These are phyloP conservation scores for Citrus mangshanensis DNA, from an alignment of 345 rosid species.

Conservation along the genomic window DNA sequence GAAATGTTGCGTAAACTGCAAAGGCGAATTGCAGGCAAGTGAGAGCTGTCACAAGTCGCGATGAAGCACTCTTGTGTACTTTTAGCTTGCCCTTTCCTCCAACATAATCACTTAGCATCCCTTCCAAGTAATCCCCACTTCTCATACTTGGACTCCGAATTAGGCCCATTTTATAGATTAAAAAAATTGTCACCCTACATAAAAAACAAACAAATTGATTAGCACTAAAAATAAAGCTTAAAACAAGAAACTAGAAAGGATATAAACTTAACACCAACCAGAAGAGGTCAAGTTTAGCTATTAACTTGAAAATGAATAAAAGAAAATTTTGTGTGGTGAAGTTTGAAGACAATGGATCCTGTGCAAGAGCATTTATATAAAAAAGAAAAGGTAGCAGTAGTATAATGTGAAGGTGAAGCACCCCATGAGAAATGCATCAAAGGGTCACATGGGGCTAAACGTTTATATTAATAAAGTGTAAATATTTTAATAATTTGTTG, in stretches of 20 bases:
- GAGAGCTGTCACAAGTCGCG: conserved; percentile 63
- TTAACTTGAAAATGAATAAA: not conserved
- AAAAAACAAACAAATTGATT: no score
- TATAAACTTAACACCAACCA: conserved; percentile 17
- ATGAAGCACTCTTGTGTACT: conserved; percentile 29
- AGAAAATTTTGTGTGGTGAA: conserved; percentile 6
- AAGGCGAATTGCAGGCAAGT: conserved; percentile 83
- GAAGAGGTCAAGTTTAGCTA: not conserved
- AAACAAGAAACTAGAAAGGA: not conserved
- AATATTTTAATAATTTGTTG: conserved; percentile 4
- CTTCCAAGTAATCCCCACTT: conserved; percentile 72
- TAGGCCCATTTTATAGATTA: conserved; percentile 53
- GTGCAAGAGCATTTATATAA: conserved; percentile 32
- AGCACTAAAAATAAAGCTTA: not conserved
- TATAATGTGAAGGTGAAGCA: conserved; percentile 43
- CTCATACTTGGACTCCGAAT: conserved; percentile 47
- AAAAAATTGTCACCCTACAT: conserved; percentile 26
- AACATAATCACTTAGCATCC: conserved; percentile 63
- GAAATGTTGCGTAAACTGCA: conserved; percentile 86
- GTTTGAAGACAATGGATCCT: conserved; percentile 30
- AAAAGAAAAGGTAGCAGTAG: not conserved
- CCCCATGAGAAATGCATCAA: conserved; percentile 49
- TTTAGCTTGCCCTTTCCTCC: conserved; percentile 48
- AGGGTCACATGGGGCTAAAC: conserved; percentile 87
- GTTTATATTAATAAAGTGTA: conserved; percentile 43